A percentile compares a stretch with the other conserved stretches of the same genome.
These are phyloP conservation scores for Aschersonia sp. DNA, from an alignment of 2,329 filamentous ascomycete genomes.

Conservation along the genomic window DNA sequence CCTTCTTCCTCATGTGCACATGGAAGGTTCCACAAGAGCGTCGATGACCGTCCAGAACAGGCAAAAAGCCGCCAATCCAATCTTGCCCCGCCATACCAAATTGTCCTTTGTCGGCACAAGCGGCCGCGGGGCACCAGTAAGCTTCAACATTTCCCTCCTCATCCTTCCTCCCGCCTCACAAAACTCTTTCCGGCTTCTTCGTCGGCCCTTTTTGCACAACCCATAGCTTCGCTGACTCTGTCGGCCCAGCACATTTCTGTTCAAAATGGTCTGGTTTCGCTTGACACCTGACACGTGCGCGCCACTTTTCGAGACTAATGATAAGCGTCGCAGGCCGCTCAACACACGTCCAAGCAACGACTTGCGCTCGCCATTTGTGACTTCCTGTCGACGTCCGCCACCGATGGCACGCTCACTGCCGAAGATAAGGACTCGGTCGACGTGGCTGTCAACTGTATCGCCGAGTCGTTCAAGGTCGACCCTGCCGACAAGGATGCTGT, in stretches of 20 bases:
- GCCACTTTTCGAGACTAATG: background rate
- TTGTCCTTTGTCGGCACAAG: background rate
- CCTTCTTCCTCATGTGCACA: too few relatives aligned
- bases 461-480: constrained; percentile 91
- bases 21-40: constrained; percentile 4
- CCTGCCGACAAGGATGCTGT: constrained; percentile 60
- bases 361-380: constrained; percentile 95
- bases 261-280: too few relatives aligned
- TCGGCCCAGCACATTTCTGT: too few relatives aligned
- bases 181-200: too few relatives aligned
- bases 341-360: constrained; percentile 53
- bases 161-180: too few relatives aligned
- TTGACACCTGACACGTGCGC: background rate
- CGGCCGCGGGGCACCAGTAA: too few relatives aligned
- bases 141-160: too few relatives aligned
- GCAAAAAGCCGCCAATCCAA: too few relatives aligned
- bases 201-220: too few relatives aligned
- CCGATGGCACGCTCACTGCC: constrained; percentile 73
- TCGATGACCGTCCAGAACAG: background rate
- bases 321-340: constrained; percentile 14
- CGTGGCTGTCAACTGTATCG: constrained; percentile 86
- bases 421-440: constrained; percentile 93
- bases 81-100: background rate
- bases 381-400: constrained; percentile 73
- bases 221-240: too few relatives aligned